These are phyloP conservation scores for Trichoderma sp. DNA, from an alignment of 2,329 filamentous ascomycete species.

Conservation along the genomic window DNA sequence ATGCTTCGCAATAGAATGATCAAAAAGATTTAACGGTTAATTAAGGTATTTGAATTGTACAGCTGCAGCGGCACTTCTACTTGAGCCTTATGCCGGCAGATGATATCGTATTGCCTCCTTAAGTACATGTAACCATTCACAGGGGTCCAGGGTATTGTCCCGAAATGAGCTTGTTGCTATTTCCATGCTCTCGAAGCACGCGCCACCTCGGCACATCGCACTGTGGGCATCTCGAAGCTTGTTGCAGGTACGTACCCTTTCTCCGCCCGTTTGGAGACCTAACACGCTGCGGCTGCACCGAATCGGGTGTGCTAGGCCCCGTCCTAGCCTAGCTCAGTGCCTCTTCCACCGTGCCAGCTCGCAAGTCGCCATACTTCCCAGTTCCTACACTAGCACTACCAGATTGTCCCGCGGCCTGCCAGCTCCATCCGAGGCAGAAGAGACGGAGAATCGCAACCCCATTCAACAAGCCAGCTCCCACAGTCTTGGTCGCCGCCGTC, in stretches of 20 bases:
- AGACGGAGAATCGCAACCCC: conserved; percentile 16
- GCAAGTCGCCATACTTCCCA: not conserved
- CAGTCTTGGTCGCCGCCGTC: conserved; percentile 16
- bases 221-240: not conserved
- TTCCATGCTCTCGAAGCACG: not conserved
- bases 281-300: not conserved
- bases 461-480: conserved; percentile 20
- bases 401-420: conserved; percentile 25
- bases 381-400: conserved; percentile 10
- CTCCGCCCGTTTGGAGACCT: not conserved
- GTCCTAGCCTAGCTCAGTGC: not conserved
- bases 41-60: not conserved
- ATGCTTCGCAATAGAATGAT: not conserved
- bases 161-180: conserved; percentile 22
- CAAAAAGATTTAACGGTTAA: not conserved
- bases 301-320: not conserved
- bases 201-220: not conserved
- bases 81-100: not conserved
- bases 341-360: not conserved
- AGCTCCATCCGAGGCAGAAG: conserved; percentile 26
- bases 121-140: conserved; percentile 5
- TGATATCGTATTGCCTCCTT: not conserved
- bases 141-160: conserved; percentile 9
- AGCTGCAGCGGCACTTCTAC: not conserved
- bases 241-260: not conserved